Evolutionary conservation across 495 filamentous ascomycete species (phyloP), one percentile per base, ranked within the genome.

Genomic region (Parmelia sp.): DNA sequence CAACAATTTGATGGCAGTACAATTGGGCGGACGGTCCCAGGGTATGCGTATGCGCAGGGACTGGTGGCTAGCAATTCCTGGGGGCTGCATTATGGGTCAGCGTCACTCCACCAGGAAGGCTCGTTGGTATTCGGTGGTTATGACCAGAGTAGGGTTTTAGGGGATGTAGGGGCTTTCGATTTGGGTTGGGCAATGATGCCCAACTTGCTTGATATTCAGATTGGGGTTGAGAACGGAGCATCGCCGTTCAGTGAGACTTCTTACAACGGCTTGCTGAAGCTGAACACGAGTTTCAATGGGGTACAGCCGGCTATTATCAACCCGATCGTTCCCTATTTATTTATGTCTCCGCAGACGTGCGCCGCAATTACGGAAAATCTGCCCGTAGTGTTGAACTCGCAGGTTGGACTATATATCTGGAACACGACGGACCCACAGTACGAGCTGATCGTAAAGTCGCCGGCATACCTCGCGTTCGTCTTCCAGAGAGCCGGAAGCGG

Each of bases 81-180:
- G 61, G 76, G 78, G 3, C 71, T 86, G 67, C 83, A 85, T 66
- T 78, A 84, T 47, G 82, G 83, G 9, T 81, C 81, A 9, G 79
- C 70, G 6, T 62, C 68, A 15, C 70, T 73, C 8, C 63, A 64
- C 8, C 77, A 81, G 64, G 60, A 72, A 8, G 80, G 76, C 1
- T 82, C 78, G 4, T 69, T 83, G 47, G 66, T 77, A 33, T 74
- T 82, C 55, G 82, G 83, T 9, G 82, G 82, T 0, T 86, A 81
- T 65, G 81, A 85, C 66, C 74, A 78, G 55, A 77, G 71, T 45
- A 72, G 80, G 39, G 64, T 78, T 23, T 40, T 76, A 15, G 70
- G 70, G 0, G 58, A 71, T 33, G 62, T 72, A 8, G 69, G 63
- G 29, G 55, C 61, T 0, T 67, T 64, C 21, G 44, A 61, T 14